These are phyloP conservation scores for Pseudogymnoascus sp. DNA, from an alignment of 2,329 filamentous ascomycete species.

Conservation along the genomic window DNA sequence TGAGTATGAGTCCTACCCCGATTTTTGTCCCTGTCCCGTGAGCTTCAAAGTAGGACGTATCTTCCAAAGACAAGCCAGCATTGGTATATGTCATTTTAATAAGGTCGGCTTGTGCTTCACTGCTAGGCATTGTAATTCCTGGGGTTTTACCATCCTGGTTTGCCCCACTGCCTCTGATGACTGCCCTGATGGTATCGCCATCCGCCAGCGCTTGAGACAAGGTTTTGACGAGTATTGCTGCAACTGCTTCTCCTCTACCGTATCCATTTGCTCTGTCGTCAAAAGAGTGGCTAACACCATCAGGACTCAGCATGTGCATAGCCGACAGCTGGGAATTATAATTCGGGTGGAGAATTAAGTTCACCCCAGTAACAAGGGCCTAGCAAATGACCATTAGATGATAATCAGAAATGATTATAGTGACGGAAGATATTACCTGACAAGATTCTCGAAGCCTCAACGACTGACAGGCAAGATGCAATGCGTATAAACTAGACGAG, in stretches of 20 bases:
- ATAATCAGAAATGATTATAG: too few relatives aligned
- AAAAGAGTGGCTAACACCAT: constrained; percentile 38
- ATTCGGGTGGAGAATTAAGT: constrained; percentile 18
- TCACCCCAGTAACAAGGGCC: constrained; percentile 20
- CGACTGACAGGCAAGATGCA: constrained; percentile 49
- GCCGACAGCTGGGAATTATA: constrained; percentile 15
- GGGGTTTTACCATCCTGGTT: constrained; percentile 50
- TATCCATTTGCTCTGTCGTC: constrained; percentile 56
- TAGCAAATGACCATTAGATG: neutral
- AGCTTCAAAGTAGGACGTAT: constrained; percentile 14
- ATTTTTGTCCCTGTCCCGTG: constrained; percentile 16
- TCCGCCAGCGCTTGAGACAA: constrained; percentile 50
- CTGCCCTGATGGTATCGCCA: constrained; percentile 50
- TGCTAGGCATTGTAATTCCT: constrained; percentile 49
- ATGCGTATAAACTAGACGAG: constrained; percentile 46
- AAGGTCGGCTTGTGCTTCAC: constrained; percentile 33
- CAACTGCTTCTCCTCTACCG: constrained; percentile 55
- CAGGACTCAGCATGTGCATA: constrained; percentile 40
- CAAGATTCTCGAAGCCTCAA: constrained; percentile 37
- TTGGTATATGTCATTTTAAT: constrained; percentile 17
- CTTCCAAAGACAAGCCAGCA: constrained; percentile 13
- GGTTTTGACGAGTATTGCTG: constrained; percentile 51
- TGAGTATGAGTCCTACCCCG: constrained; percentile 16
- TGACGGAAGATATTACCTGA: neutral
- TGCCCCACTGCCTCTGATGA: constrained; percentile 46